Evolutionary conservation across 768 basidiomycete genomes (phyloP).

Genomic region (Clathrus columnatus): DNA sequence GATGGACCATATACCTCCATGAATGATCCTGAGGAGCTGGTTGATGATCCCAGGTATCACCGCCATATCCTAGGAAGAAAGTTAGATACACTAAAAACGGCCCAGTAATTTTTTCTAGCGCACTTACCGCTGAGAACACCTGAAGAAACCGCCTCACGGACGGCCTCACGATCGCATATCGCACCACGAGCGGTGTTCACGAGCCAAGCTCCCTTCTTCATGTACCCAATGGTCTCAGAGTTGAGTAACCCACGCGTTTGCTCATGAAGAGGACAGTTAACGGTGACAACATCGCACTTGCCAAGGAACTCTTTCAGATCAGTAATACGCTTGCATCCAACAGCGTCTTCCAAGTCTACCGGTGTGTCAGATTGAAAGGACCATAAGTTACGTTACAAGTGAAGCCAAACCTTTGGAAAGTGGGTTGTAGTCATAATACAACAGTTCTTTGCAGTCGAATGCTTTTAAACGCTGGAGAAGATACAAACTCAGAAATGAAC

Average conservation of each 20-base stretch:
- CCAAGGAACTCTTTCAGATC: conserved; percentile 54
- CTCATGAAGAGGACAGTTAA: conserved; percentile 86
- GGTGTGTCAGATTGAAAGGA: conserved; percentile 13
- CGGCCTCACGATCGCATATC: conserved; percentile 77
- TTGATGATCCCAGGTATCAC: conserved; percentile 81
- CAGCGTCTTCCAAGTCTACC: conserved; percentile 52
- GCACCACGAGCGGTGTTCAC: conserved; percentile 93
- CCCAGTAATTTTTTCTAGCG: no score
- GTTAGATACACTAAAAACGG: no score
- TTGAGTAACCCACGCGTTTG: conserved; percentile 74
- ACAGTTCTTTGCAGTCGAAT: conserved; percentile 83
- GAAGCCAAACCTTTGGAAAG: conserved; percentile 46
- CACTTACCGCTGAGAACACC: conserved; percentile 67
- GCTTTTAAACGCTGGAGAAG: conserved; percentile 55
- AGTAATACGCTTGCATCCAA: conserved; percentile 66
- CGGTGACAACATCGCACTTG: conserved; percentile 70
- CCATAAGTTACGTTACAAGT: background rate
- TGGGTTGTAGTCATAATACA: conserved; percentile 82
- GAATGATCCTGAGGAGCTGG: conserved; percentile 81
- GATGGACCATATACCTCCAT: conserved; percentile 79
- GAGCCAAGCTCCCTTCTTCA: conserved; percentile 90
- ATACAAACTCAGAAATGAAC: background rate
- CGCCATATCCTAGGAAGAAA: conserved; percentile 23
- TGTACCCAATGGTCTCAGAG: conserved; percentile 71
- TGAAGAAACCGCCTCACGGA: conserved; percentile 64